Conservation (phyloP, 805 yeast genomes). For the Candida vaughaniae region DNA sequence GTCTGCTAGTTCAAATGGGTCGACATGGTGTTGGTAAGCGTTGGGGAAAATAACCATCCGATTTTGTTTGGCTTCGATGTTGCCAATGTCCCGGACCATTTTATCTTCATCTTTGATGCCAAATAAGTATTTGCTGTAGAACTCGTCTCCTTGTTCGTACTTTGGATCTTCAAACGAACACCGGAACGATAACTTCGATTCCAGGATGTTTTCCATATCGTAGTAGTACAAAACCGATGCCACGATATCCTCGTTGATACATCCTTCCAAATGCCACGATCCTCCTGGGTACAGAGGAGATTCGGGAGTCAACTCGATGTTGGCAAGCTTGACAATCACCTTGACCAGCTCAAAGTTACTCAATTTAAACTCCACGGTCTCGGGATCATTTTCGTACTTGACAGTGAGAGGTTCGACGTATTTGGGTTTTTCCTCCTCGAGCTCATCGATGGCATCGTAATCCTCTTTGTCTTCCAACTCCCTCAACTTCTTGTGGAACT, state of each 20-base stretch:
- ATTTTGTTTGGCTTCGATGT: conserved; percentile 23
- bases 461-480: conserved; percentile 10
- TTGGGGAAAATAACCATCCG: conserved; percentile 40
- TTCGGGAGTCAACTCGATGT: conserved; percentile 40
- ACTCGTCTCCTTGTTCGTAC: conserved; percentile 33
- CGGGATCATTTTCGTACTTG: not conserved
- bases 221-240: conserved; percentile 42
- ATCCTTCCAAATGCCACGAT: conserved; percentile 44
- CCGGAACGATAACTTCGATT: conserved; percentile 31
- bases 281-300: conserved; percentile 39
- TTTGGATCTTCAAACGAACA: conserved; percentile 26
- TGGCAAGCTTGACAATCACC: conserved; percentile 40
- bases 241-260: conserved; percentile 39
- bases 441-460: conserved; percentile 1
- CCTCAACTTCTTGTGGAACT: conserved; percentile 8
- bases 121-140: conserved; percentile 21
- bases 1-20: conserved; percentile 35
- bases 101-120: conserved; percentile 30
- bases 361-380: conserved; percentile 2
- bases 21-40: conserved; percentile 37
- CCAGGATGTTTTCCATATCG: conserved; percentile 36
- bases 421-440: conserved; percentile 6
- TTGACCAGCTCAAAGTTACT: conserved; percentile 22
- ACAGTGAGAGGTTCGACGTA: not conserved
- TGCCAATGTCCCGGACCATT: conserved; percentile 24